These are phyloP conservation scores for Purpureocillium lavendulum DNA, from an alignment of 2,329 filamentous ascomycete genomes.

Conservation along the genomic window DNA sequence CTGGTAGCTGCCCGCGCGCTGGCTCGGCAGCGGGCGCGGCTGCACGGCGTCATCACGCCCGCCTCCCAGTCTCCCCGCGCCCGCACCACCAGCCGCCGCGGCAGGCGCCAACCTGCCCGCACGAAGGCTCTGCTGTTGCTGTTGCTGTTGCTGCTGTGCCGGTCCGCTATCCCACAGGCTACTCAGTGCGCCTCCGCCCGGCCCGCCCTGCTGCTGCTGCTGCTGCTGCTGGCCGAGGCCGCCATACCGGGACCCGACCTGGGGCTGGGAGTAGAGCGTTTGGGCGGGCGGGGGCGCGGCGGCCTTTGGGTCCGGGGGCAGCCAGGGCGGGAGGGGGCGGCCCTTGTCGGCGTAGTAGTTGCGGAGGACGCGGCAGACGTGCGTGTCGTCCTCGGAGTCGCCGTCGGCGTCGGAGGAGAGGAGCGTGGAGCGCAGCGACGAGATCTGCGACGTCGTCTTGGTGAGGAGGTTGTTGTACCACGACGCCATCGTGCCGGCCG, in stretches of 20 bases:
- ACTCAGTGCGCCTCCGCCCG: conserved; percentile 30
- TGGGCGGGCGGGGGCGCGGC: conserved; percentile 40
- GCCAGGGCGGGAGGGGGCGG: conserved; percentile 73
- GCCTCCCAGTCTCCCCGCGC: background rate
- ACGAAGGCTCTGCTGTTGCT: conserved; percentile 34
- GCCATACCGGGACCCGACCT: conserved; percentile 45
- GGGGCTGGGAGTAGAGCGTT: conserved; percentile 42
- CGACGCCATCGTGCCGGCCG: conserved; percentile 58
- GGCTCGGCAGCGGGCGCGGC: conserved; percentile 60
- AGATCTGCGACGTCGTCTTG: conserved; percentile 57
- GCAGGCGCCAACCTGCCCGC: conserved; percentile 30
- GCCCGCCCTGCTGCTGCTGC: background rate
- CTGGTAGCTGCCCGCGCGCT: conserved; percentile 70
- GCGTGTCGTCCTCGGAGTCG: conserved; percentile 81
- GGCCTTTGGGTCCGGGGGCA: conserved; percentile 77
- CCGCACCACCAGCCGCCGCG: conserved; percentile 14
- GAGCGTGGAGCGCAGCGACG: conserved; percentile 60
- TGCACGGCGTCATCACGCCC: conserved; percentile 25
- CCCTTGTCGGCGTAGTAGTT: conserved; percentile 90
- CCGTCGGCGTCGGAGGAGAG: conserved; percentile 58
- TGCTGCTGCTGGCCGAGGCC: conserved; percentile 28
- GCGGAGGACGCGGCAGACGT: conserved; percentile 87
- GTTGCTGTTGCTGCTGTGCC: conserved; percentile 22
- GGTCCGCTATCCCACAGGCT: conserved; percentile 48
- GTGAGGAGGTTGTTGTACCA: conserved; percentile 72